Evolutionary conservation across 805 yeast species (phyloP).

Genomic region (Candida tibetensis): DNA sequence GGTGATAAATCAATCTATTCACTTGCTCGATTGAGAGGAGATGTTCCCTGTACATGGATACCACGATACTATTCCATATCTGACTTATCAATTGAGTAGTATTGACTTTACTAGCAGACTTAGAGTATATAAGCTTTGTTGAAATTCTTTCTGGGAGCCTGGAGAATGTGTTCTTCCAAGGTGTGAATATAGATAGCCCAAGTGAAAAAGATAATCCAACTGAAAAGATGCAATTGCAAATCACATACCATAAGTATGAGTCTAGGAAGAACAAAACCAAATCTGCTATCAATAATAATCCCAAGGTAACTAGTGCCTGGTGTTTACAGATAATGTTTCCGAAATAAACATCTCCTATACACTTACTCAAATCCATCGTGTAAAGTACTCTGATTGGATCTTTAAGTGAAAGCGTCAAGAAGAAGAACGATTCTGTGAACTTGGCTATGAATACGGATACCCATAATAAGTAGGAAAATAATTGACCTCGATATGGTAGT

Average conservation of each 20-base stretch:
- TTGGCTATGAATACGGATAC: constrained; percentile 30
- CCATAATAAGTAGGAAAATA: constrained; percentile 29
- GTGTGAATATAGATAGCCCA: constrained; percentile 36
- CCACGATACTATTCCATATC: constrained; percentile 19
- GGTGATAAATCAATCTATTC: constrained; percentile 27
- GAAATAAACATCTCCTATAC: constrained; percentile 26
- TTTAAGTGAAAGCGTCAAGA: constrained; percentile 32
- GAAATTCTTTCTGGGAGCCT: constrained; percentile 35
- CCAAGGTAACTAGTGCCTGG: constrained; percentile 27
- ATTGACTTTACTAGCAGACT: constrained; percentile 8
- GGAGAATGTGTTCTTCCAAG: constrained; percentile 36
- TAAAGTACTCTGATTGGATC: constrained; percentile 33
- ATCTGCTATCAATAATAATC: constrained; percentile 24
- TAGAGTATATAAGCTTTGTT: constrained; percentile 21
- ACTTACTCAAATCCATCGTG: constrained; percentile 24
- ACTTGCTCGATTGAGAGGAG: constrained; percentile 42
- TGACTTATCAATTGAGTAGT: constrained; percentile 10
- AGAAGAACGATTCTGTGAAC: constrained; percentile 35
- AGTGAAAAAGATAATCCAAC: constrained; percentile 28
- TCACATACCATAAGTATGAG: constrained; percentile 40
- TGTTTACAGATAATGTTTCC: constrained; percentile 23
- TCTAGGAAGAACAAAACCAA: constrained; percentile 37
- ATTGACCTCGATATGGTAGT: constrained; percentile 18
- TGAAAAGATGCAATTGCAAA: constrained; percentile 35
- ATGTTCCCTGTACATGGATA: constrained; percentile 34